phyloP scores from a whole-genome alignment of 148 eudicot genomes.

The Silene latifolia region DNA sequence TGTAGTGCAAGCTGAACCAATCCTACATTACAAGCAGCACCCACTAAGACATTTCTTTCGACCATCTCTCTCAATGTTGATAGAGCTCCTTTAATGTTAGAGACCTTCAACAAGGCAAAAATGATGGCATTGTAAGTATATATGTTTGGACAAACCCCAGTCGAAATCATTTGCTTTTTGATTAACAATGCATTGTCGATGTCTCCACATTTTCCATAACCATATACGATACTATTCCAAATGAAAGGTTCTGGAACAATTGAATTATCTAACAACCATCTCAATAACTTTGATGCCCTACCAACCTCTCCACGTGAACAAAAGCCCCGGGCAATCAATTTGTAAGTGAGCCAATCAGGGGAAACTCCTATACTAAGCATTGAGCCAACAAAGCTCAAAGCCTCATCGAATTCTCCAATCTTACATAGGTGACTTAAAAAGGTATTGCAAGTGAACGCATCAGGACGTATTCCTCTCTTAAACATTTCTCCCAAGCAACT shows the following conservation, averaged over 20 bases:
- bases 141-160: constrained; percentile 49
- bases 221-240: constrained; percentile 69
- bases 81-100: constrained; percentile 40
- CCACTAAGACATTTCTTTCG: constrained; percentile 36
- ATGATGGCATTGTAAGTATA: constrained; percentile 68
- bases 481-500: constrained; percentile 50
- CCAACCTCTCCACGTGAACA: constrained; percentile 49
- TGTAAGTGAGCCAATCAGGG: constrained; percentile 59
- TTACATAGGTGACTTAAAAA: constrained; percentile 51
- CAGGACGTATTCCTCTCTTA: constrained; percentile 59
- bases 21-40: constrained; percentile 53
- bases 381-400: constrained; percentile 40
- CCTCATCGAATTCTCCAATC: constrained; percentile 46
- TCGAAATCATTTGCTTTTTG: constrained; percentile 51
- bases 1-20: constrained; percentile 40
- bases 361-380: constrained; percentile 57
- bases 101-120: constrained; percentile 36
- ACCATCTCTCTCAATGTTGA: constrained; percentile 53
- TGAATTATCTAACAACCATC: constrained; percentile 46
- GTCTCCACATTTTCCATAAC: constrained; percentile 56
- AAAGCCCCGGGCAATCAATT: constrained; percentile 56
- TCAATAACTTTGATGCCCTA: constrained; percentile 42
- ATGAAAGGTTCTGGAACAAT: constrained; percentile 49
- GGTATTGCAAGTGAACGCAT: constrained; percentile 55
- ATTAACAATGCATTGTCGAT: constrained; percentile 40